Percentiles rank a stretch among this genome's conserved stretches.
Conservation (phyloP, 1,284 basidiomycete genomes). For the Cryptococcus sp. region DNA sequence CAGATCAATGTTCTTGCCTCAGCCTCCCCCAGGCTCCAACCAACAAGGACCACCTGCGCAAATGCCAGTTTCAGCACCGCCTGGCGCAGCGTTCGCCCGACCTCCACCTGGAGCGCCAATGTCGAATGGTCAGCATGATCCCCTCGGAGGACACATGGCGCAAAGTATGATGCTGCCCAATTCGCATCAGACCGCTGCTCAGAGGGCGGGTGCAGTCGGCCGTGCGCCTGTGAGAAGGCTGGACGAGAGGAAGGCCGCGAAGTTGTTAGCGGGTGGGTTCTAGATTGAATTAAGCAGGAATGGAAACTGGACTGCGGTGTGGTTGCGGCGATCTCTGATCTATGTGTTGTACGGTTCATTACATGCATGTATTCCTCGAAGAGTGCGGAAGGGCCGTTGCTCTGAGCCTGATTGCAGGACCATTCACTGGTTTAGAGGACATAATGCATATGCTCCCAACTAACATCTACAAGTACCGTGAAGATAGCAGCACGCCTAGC, state of each 20-base stretch:
- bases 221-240: slow-evolving; percentile 31
- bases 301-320: no score
- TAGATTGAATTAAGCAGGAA: slow-evolving; percentile 10
- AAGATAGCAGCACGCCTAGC: background rate
- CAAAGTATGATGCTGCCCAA: slow-evolving; percentile 49
- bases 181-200: slow-evolving; percentile 13
- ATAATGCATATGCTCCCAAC: no score
- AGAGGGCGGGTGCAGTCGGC: slow-evolving; percentile 10
- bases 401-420: no score
- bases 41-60: background rate
- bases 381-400: no score
- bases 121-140: slow-evolving; percentile 11
- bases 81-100: background rate
- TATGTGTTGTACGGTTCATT: no score
- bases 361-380: no score
- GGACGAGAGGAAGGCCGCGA: slow-evolving; percentile 51
- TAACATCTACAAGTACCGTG: background rate
- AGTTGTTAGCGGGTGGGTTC: slow-evolving; percentile 50
- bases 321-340: no score
- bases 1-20: slow-evolving; percentile 48
- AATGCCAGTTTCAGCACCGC: background rate
- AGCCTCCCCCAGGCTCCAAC: slow-evolving; percentile 13
- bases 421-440: no score
- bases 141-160: slow-evolving; percentile 35
- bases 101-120: slow-evolving; percentile 10